Evolutionary conservation across 2,329 filamentous ascomycete genomes (phyloP).

Genomic region (Microdochium nivale): DNA sequence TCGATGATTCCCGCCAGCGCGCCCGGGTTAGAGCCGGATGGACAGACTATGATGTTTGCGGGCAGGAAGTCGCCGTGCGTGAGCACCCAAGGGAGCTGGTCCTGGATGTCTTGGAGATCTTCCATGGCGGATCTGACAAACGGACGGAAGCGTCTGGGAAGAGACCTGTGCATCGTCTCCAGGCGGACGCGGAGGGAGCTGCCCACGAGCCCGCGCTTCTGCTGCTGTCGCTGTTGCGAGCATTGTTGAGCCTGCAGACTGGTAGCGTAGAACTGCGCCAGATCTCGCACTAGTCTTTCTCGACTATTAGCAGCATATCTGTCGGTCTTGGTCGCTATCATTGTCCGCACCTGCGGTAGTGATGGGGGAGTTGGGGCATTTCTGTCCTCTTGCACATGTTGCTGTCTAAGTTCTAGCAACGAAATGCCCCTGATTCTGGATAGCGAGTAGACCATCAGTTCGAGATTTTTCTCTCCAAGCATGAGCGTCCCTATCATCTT

Average conservation of each 20-base stretch:
- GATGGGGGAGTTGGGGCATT: too few species aligned
- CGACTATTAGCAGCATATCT: too few species aligned
- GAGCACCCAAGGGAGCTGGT: slow-evolving; percentile 40
- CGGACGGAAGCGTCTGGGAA: slow-evolving; percentile 25
- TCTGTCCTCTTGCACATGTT: too few species aligned
- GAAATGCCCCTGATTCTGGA: slow-evolving; percentile 30
- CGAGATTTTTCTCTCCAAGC: slow-evolving; percentile 7
- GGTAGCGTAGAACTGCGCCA: slow-evolving; percentile 29
- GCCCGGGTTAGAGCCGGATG: slow-evolving; percentile 21
- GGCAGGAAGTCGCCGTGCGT: slow-evolving; percentile 54
- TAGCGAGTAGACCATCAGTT: slow-evolving; percentile 31
- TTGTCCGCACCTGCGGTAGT: too few species aligned
- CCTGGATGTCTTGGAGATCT: slow-evolving; percentile 25
- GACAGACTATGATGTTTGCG: slow-evolving; percentile 46
- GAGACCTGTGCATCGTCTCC: slow-evolving; percentile 20
- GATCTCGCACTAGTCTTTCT: slow-evolving; percentile 25
- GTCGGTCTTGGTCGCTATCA: too few species aligned
- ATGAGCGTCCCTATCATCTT: slow-evolving; percentile 25
- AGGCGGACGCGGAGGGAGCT: slow-evolving; percentile 30
- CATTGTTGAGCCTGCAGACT: slow-evolving; percentile 23
- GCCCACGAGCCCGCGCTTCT: slow-evolving; percentile 26
- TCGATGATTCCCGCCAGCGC: slow-evolving; percentile 47
- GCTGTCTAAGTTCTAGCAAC: slow-evolving; percentile 15
- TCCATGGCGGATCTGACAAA: slow-evolving; percentile 15
- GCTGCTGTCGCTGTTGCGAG: slow-evolving; percentile 4